Evolutionary conservation across 176 grass and related monocot genomes (phyloP).

Genomic region (Eragrostis nindensis): DNA sequence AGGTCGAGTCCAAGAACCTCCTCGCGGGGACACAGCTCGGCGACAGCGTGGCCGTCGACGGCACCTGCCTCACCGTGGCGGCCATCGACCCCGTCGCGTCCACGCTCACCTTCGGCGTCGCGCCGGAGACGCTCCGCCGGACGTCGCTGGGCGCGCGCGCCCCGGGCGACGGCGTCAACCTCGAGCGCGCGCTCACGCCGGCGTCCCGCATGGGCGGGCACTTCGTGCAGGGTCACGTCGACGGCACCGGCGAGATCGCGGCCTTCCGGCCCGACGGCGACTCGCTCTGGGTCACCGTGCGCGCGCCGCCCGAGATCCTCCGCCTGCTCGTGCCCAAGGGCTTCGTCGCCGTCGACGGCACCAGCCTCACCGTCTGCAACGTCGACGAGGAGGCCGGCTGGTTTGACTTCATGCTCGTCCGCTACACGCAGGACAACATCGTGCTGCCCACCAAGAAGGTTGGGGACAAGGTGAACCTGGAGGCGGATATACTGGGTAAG

Average conservation of each 20-base stretch:
- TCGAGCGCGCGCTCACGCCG: constrained; percentile 79
- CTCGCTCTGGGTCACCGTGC: constrained; percentile 87
- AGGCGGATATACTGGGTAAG: constrained; percentile 92
- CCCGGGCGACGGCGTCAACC: constrained; percentile 64
- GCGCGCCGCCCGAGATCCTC: constrained; percentile 64
- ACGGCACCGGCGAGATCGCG: constrained; percentile 81
- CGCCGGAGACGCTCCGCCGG: constrained; percentile 81
- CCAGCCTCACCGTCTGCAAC: constrained; percentile 77
- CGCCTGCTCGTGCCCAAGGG: constrained; percentile 88
- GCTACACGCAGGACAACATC: constrained; percentile 93
- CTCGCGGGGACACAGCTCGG: constrained; percentile 73
- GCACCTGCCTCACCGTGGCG: constrained; percentile 88
- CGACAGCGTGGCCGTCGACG: constrained; percentile 83
- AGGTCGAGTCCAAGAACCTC: constrained; percentile 59
- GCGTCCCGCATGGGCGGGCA: constrained; percentile 84
- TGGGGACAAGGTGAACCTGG: constrained; percentile 86
- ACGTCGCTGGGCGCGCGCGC: constrained; percentile 64
- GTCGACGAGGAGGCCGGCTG: constrained; percentile 70
- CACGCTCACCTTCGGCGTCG: constrained; percentile 74
- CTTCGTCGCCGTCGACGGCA: constrained; percentile 87
- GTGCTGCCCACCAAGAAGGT: constrained; percentile 85
- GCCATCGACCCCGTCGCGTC: constrained; percentile 54
- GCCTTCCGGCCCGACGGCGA: constrained; percentile 76
- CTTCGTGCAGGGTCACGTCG: constrained; percentile 92
- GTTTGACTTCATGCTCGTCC: constrained; percentile 97